These are phyloP conservation scores for Aspergillus saccharolyticus DNA, from an alignment of 495 filamentous ascomycete species.

Conservation along the genomic window DNA sequence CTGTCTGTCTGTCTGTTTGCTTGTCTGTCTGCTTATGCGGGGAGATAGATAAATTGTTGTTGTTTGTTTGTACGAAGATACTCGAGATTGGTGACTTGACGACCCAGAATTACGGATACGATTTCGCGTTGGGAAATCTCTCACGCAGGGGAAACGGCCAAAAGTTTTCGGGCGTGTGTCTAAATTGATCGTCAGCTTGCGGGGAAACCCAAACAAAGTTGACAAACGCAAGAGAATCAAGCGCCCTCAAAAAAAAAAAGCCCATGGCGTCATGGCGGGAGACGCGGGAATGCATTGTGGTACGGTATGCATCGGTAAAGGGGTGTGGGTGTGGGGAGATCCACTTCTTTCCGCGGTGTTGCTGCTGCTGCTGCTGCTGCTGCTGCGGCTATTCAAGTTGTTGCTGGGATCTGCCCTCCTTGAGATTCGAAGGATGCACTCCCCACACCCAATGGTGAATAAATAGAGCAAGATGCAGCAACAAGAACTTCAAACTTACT, in stretches of 20 bases:
- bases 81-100: not conserved
- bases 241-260: slow-evolving; percentile 10
- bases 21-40: not conserved
- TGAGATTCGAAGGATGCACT: not conserved
- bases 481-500: too few species aligned
- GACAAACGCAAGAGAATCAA: slow-evolving; percentile 1
- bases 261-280: slow-evolving; percentile 17
- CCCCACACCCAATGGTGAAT: not conserved
- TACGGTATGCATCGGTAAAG: too few species aligned
- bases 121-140: not conserved
- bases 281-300: slow-evolving; percentile 5
- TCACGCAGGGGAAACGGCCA: not conserved
- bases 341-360: slow-evolving; percentile 5
- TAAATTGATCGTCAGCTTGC: slow-evolving; percentile 15
- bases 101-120: not conserved
- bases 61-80: not conserved
- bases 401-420: not conserved
- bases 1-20: too few species aligned
- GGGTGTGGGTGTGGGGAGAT: not conserved
- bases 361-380: not conserved
- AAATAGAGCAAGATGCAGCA: not conserved
- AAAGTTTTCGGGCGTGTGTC: not conserved
- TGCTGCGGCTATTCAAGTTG: too few species aligned
- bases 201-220: slow-evolving; percentile 12
- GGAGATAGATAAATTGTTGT: not conserved